phyloP scores from a whole-genome alignment of 2,329 filamentous ascomycete genomes.

The Karstenula rhodostoma region DNA sequence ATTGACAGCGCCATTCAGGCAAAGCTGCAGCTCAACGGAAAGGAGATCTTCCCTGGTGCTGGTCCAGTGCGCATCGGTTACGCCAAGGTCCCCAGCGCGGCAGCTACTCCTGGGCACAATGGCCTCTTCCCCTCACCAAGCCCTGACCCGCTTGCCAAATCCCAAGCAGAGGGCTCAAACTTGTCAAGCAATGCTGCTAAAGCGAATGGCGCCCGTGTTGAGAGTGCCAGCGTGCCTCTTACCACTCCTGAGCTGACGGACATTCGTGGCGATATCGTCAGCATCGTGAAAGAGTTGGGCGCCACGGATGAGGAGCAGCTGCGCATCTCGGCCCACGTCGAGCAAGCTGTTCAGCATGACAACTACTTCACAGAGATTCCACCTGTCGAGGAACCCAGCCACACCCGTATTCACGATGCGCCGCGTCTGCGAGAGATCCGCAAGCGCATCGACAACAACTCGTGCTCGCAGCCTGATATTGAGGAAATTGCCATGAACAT shows the following conservation, averaged over 20 bases:
- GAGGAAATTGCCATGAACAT: conserved; percentile 92
- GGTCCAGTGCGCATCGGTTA: conserved; percentile 96
- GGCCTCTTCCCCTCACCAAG: conserved; percentile 90
- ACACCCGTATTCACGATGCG: conserved; percentile 89
- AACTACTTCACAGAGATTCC: conserved; percentile 84
- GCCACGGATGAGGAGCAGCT: conserved; percentile 79
- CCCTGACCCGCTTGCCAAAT: conserved; percentile 78
- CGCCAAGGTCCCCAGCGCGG: conserved; percentile 91
- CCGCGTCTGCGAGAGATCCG: conserved; percentile 94
- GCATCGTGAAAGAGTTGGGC: conserved; percentile 89
- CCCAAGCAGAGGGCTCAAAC: conserved; percentile 52
- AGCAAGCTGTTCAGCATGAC: conserved; percentile 78
- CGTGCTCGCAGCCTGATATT: conserved; percentile 83
- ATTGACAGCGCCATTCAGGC: conserved; percentile 90
- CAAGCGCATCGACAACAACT: conserved; percentile 96
- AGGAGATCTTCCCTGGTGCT: conserved; percentile 97
- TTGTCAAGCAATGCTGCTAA: conserved; percentile 46
- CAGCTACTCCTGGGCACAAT: conserved; percentile 86
- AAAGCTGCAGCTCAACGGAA: conserved; percentile 87
- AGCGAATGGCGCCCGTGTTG: conserved; percentile 49
- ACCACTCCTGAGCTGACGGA: conserved; percentile 77
- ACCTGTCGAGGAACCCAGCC: conserved; percentile 85
- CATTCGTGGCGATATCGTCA: conserved; percentile 81
- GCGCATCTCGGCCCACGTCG: conserved; percentile 76
- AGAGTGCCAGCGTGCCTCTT: conserved; percentile 62